Evolutionary conservation across 352 stramenopile species (phyloP), one percentile per base, ranked within the genome.

Genomic region (Aphanomyces invadans): DNA sequence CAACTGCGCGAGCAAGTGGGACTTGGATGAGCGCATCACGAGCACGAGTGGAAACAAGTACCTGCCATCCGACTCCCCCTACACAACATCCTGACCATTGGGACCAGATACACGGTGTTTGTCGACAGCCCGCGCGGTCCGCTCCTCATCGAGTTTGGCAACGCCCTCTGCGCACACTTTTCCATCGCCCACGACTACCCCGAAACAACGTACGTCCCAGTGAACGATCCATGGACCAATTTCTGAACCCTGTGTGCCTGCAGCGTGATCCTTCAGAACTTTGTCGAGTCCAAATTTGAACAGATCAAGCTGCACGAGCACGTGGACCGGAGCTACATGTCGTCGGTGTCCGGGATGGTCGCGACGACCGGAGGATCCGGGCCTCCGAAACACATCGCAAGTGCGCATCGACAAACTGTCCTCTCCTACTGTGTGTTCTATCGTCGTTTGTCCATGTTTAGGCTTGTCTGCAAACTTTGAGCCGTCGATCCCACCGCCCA

Each of bases 111-210:
- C 65, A 71, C 70, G n/a, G 83, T 93, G n/a, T 73, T 92, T 9
- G 68, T 90, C 19, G 85, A 93, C 68, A 92, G 81, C 54, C 78
- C 56, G 62, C 78, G 83, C 0, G 85, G 85, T 0, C 85, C 85
- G 0, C 81, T 92, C 77, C 51, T 93, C n/a, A 61, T 91, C 4
- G 85, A 91, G 63, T 93, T 91, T 72, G 80, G 85, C 69, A 91
- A 93, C 66, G 82, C 79, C 56, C 61, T 90, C 0, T 83, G 85
- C 9, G 68, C 73, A 0, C 85, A 93, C 73, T 93, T 93, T 51
- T 53, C 70, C 45, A 63, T 92, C 21, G 56, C 59, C 7, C 68
- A 54, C 4, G 80, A 87, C 53, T 89, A 93, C 51, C 74, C 78
- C 0, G 79, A 81, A 65, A 80, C 73, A 7, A 46, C 73, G 2